Base-by-base conservation (phyloP, 305 asterid species). In the Solanum chacoense region DNA sequence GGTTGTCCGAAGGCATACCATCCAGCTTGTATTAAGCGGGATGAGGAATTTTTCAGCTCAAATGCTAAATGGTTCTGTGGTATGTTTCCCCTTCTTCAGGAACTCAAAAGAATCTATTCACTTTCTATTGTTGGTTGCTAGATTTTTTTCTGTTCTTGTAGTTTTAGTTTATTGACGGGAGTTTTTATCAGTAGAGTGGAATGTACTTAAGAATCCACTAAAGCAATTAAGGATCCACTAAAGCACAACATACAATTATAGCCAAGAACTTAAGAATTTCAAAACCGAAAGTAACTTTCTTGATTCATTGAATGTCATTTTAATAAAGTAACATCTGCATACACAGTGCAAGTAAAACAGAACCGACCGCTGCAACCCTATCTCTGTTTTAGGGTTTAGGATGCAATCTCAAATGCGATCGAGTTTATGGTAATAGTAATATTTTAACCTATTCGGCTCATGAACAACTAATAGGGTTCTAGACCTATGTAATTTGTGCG, bases 1-100 rank as follows among this genome's bases (percentile, higher is more conserved):
- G 96, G 97, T 32, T 96, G 98, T 88, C 98, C 98, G 0, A 96
- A 95, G 93, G 98, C 98, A 2, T 96, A 96, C 85, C 98, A 96
- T 91, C 94, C 97, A 13, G 92, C 96, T 18, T 96, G 98, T 87
- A 91, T 96, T 71, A 96, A 96, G 91, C 92, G 98, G 37, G 98
- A 96, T 14, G 96, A 95, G 88, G 94, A 92, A 3, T 96, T 94
- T 93, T 96, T 96, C 65, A 80, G 88, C 79, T 90, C 95, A 12
- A 94, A 92, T 78, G 94, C 98, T 18, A 96, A 92, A 90, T 96
- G 98, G 98, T 90, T 91, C 73, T 96, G 98, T 74, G 98, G 98
- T 88, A 90, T 73, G 92, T 13, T 69, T 4, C 38, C 78, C 34
- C 50, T 87, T 87, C 22, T 29, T 55, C 74, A 84, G 29, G 45